Conservation (phyloP, 73 alveolate genomes). For the Durusdinium trenchii region DNA sequence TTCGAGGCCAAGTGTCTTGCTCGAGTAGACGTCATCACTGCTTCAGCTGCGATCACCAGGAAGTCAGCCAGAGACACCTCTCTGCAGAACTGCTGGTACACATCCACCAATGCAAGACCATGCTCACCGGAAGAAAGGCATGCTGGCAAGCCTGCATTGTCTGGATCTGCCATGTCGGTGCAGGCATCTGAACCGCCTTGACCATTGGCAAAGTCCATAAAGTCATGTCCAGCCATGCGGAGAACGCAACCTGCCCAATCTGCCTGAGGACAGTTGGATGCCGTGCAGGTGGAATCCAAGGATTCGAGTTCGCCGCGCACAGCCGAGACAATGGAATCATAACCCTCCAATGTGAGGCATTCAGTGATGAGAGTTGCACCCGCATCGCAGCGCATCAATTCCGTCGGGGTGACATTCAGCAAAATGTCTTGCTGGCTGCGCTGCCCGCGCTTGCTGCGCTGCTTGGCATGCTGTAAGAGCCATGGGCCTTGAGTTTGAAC, state of each 20-base stretch:
- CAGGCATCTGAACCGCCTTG: conserved; percentile 89
- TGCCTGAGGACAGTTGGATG: conserved; percentile 87
- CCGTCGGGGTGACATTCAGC: conserved; percentile 51
- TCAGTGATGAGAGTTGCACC: conserved; percentile 43
- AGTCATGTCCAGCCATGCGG: conserved; percentile 95
- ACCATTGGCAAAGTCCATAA: conserved; percentile 89
- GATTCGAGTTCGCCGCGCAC: conserved; percentile 54
- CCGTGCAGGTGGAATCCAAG: conserved; percentile 51
- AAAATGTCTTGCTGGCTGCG: not conserved
- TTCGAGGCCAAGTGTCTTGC: conserved; percentile 40
- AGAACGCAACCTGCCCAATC: conserved; percentile 94
- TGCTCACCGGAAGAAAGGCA: conserved; percentile 78
- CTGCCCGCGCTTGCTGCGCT: conserved; percentile 56
- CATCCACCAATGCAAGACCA: conserved; percentile 48
- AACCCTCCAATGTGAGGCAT: conserved; percentile 38
- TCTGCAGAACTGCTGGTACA: conserved; percentile 55
- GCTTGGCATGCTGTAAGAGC: conserved; percentile 92
- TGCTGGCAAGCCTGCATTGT: conserved; percentile 59
- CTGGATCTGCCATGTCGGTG: conserved; percentile 76
- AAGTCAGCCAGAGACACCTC: conserved; percentile 85
- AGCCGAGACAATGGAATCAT: conserved; percentile 48
- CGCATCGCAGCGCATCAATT: conserved; percentile 54
- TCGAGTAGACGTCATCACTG: conserved; percentile 70
- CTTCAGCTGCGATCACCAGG: conserved; percentile 90
- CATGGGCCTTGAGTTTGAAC: conserved; percentile 47